Percentiles rank a stretch among this genome's conserved stretches.
Evolutionary conservation across 176 grass and related monocot species (phyloP).

Genomic region (Typha latifolia): DNA sequence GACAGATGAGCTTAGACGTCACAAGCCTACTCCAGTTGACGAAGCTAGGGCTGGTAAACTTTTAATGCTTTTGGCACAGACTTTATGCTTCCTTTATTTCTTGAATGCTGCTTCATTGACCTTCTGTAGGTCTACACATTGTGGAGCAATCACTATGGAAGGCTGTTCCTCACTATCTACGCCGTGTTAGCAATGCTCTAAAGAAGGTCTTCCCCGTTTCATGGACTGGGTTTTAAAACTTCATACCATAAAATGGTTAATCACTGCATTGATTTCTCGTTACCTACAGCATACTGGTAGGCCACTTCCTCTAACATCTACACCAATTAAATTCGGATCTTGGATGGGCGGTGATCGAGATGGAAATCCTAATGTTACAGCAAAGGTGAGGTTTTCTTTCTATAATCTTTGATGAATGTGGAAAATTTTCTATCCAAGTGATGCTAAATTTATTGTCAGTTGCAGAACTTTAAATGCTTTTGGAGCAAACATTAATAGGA

Average conservation of each 20-base stretch:
- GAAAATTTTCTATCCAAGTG: not conserved
- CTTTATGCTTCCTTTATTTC: not conserved
- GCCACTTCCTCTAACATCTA: conserved; percentile 81
- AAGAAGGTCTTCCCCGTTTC: conserved; percentile 53
- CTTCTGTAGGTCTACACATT: conserved; percentile 65
- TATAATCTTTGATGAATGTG: not conserved
- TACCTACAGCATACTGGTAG: conserved; percentile 62
- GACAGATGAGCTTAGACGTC: conserved; percentile 90
- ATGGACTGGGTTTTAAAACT: conserved; percentile 3
- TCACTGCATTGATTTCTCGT: conserved; percentile 3
- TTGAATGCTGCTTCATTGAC: conserved; percentile 3
- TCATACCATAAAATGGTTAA: not conserved
- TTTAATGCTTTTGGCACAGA: not conserved
- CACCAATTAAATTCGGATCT: conserved; percentile 94
- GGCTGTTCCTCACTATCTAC: conserved; percentile 84
- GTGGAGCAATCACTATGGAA: conserved; percentile 99
- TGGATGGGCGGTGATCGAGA: conserved; percentile 97
- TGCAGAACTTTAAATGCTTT: not conserved
- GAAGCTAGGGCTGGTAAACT: conserved; percentile 79
- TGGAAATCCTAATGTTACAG: conserved; percentile 92
- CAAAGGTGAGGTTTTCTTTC: conserved; percentile 49
- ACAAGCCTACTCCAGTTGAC: conserved; percentile 92
- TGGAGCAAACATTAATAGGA: too few species aligned
- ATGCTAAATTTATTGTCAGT: not conserved
- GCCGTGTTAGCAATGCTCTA: conserved; percentile 81